Percentiles rank a stretch among this genome's conserved stretches.
Conservation (phyloP, 2,329 filamentous ascomycete species). For the Sordariomycetes sp. region DNA sequence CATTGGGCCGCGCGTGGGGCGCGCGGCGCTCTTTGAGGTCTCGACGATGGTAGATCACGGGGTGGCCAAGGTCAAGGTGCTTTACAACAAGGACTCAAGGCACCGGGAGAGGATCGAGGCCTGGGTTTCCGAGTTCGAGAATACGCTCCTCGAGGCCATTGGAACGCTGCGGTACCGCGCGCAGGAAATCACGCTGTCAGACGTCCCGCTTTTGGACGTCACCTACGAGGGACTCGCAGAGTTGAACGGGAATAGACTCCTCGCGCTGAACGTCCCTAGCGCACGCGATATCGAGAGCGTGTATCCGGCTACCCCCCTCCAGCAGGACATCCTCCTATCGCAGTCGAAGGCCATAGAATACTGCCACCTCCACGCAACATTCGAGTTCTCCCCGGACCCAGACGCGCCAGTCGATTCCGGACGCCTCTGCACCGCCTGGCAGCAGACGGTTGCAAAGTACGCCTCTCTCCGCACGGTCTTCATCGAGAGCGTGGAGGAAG, state of each 20-base stretch:
- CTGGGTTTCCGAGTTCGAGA: constrained; percentile 35
- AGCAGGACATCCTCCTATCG: constrained; percentile 34
- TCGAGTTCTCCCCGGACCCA: constrained; percentile 26
- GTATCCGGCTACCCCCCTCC: constrained; percentile 30
- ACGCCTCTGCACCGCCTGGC: constrained; percentile 34
- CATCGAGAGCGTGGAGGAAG: constrained; percentile 32
- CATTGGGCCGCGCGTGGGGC: constrained; percentile 29
- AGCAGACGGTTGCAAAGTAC: constrained; percentile 30
- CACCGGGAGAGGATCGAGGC: constrained; percentile 26
- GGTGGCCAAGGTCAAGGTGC: constrained; percentile 28
- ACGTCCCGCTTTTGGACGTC: constrained; percentile 32
- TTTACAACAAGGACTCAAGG: constrained; percentile 26
- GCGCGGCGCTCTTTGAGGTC: constrained; percentile 36
- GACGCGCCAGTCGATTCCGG: constrained; percentile 25
- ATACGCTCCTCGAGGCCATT: constrained; percentile 28
- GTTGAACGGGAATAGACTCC: constrained; percentile 27
- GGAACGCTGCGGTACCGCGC: constrained; percentile 23
- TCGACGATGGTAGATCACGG: constrained; percentile 31
- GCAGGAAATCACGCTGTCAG: constrained; percentile 34
- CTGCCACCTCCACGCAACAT: constrained; percentile 31
- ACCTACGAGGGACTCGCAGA: constrained; percentile 29
- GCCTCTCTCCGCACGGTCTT: constrained; percentile 35
- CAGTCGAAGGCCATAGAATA: constrained; percentile 25
- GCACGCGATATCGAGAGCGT: constrained; percentile 33
- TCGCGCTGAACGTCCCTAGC: constrained; percentile 23